phyloP scores from a whole-genome alignment of 106 monocot species.

The Chionographis japonica region DNA sequence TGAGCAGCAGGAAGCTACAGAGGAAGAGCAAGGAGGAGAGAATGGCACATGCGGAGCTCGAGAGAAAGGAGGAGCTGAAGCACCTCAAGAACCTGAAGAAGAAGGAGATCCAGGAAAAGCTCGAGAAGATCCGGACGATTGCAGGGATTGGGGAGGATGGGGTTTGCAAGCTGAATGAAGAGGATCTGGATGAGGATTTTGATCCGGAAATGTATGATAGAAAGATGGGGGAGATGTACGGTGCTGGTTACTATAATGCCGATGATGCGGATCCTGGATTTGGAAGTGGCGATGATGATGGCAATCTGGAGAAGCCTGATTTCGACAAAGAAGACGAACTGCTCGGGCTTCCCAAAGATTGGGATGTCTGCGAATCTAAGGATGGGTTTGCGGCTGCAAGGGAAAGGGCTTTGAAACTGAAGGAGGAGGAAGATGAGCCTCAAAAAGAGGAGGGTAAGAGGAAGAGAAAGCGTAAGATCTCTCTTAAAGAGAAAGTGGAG shows the following conservation, averaged over 20 bases:
- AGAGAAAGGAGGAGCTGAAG: conserved; percentile 90
- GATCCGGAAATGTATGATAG: conserved; percentile 95
- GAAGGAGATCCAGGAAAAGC: conserved; percentile 95
- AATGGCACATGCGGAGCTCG: conserved; percentile 68
- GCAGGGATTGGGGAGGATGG: conserved; percentile 63
- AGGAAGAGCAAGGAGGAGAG: conserved; percentile 95
- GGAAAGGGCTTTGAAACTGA: conserved; percentile 29
- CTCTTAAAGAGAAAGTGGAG: conserved; percentile 72
- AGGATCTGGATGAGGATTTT: conserved; percentile 84
- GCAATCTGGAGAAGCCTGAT: conserved; percentile 73
- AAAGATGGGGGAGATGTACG: conserved; percentile 73
- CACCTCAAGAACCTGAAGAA: conserved; percentile 93
- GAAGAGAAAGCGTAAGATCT: conserved; percentile 30
- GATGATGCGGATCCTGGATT: conserved; percentile 78
- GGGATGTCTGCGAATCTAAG: conserved; percentile 31
- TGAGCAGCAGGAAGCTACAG: conserved; percentile 65
- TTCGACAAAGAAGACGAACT: conserved; percentile 92
- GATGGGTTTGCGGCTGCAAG: conserved; percentile 46
- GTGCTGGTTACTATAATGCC: conserved; percentile 59
- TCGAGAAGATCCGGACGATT: conserved; percentile 56
- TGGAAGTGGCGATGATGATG: conserved; percentile 60
- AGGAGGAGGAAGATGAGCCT: conserved; percentile 9
- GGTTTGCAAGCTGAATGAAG: conserved; percentile 35
- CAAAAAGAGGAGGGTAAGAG: conserved; percentile 20
- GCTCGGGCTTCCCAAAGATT: conserved; percentile 74